phyloP scores from a whole-genome alignment of 805 yeast genomes.

The Starmerella cellae region DNA sequence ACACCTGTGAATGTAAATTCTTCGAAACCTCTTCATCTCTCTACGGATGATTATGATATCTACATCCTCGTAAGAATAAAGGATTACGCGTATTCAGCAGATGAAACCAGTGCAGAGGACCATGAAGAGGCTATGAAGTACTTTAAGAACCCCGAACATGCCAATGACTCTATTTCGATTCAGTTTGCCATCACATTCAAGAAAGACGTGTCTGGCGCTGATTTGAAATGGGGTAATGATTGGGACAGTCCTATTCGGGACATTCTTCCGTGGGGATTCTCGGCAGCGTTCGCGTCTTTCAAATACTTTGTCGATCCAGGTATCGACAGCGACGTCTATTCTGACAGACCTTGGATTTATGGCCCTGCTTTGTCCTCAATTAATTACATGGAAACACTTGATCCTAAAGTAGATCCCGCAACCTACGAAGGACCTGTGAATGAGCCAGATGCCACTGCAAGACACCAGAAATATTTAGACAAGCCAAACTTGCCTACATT shows the following conservation, averaged over 20 bases:
- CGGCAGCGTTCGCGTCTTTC: constrained; percentile 45
- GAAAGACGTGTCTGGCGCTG: constrained; percentile 35
- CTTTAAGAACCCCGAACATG: constrained; percentile 22
- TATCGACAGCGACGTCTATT: constrained; percentile 47
- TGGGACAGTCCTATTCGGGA: constrained; percentile 46
- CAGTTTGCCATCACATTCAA: constrained; percentile 34
- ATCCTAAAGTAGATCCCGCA: constrained; percentile 6
- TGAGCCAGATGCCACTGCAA: constrained; percentile 23
- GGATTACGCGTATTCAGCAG: constrained; percentile 34
- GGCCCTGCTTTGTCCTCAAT: constrained; percentile 49
- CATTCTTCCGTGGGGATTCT: constrained; percentile 42
- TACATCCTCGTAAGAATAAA: constrained; percentile 34
- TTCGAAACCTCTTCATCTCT: constrained; percentile 28
- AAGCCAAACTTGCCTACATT: constrained; percentile 31
- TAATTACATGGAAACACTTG: constrained; percentile 30
- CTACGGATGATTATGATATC: constrained; percentile 31
- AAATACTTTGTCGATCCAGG: constrained; percentile 50
- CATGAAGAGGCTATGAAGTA: constrained; percentile 19
- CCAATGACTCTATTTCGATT: constrained; percentile 27
- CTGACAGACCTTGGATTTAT: constrained; percentile 49
- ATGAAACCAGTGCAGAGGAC: constrained; percentile 16
- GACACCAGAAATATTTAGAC: constrained; percentile 37
- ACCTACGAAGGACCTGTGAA: constrained; percentile 10
- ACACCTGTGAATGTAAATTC: constrained; percentile 36
- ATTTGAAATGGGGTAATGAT: constrained; percentile 58